phyloP scores from a whole-genome alignment of 805 yeast species.

The Dipodascopsis uninucleata region DNA sequence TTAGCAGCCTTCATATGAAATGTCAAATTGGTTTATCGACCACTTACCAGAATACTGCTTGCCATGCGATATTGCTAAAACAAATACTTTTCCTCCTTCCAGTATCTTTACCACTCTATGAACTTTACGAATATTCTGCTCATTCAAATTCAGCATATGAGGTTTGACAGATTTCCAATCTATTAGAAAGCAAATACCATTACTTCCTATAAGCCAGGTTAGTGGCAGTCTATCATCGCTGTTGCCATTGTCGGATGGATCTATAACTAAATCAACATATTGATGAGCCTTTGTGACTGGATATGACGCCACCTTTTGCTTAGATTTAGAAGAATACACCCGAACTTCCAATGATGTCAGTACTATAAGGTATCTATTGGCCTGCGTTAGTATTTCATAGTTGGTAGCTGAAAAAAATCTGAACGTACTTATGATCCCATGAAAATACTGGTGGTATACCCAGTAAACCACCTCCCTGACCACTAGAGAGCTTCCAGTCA shows the following conservation, averaged over 20 bases:
- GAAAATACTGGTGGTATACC: constrained; percentile 39
- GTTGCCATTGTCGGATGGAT: constrained; percentile 25
- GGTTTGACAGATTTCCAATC: constrained; percentile 29
- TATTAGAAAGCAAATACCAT: constrained; percentile 31
- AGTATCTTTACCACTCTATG: constrained; percentile 20
- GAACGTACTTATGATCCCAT: constrained; percentile 30
- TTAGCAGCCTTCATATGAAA: neutral
- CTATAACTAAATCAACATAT: constrained; percentile 35
- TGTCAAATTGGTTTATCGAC: neutral
- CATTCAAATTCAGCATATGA: constrained; percentile 5
- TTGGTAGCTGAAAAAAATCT: neutral
- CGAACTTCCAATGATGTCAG: constrained; percentile 39
- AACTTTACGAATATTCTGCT: constrained; percentile 18
- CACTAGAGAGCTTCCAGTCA: constrained; percentile 31
- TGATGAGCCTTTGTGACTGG: constrained; percentile 35
- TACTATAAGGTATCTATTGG: constrained; percentile 33
- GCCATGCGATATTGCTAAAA: constrained; percentile 21
- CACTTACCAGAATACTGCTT: constrained; percentile 9
- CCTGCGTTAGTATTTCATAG: neutral
- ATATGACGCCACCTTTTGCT: constrained; percentile 36
- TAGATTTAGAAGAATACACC: constrained; percentile 37
- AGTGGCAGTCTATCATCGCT: constrained; percentile 11
- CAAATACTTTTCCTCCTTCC: constrained; percentile 14
- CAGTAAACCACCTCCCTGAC: constrained; percentile 39
- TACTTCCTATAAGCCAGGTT: constrained; percentile 33